Base-by-base conservation (phyloP, 441 rosid genomes). In the Bruguiera hainesii region DNA sequence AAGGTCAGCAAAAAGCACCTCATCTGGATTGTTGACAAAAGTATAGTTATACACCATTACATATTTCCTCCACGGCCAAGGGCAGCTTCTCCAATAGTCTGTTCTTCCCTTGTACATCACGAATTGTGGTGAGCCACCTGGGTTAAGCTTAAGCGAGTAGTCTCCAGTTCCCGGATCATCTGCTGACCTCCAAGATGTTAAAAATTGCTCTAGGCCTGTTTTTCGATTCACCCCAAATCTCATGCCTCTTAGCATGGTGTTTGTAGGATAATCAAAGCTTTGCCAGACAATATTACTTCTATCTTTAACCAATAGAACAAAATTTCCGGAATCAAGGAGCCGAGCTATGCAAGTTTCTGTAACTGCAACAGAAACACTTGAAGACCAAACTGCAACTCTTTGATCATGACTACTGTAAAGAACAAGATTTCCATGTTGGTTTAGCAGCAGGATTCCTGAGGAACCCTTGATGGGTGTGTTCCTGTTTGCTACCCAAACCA, bases 241-340 rank as follows among this genome's bases (percentile, higher is more conserved):
- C 80, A 73, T 73, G 2, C 70, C 75, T 19, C 37, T 48, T 0
- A 76, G 9, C 7, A 61, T 0, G 1, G 77, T 65, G 10, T 73
- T n/a, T 0, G 67, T 31, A 0, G 72, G 74, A 53, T 69, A 26
- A 63, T 77, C 72, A 59, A 77, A 69, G 51, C 80, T 76, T 25
- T 76, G 74, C 77, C 80, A 73, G 3, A 63, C 37, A 50, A 50
- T 10, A 61, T 0, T 19, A 26, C 58, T 56, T 11, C 23, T 66
- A 16, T 13, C 62, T 29, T 50, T 16, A 0, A 53, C 11, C 59
- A 53, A 18, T 6, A 81, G 39, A 42, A 76, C 78, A 25, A 82
- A 65, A 72, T 82, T 82, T 48, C 83, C 80, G 0, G 74, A 69
- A 71, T 83, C 79, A 60, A 79, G 31, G 7, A 83, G 75, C 56